These are phyloP conservation scores for Pythium scleroteichum DNA, from an alignment of 352 stramenopile species.

Conservation along the genomic window DNA sequence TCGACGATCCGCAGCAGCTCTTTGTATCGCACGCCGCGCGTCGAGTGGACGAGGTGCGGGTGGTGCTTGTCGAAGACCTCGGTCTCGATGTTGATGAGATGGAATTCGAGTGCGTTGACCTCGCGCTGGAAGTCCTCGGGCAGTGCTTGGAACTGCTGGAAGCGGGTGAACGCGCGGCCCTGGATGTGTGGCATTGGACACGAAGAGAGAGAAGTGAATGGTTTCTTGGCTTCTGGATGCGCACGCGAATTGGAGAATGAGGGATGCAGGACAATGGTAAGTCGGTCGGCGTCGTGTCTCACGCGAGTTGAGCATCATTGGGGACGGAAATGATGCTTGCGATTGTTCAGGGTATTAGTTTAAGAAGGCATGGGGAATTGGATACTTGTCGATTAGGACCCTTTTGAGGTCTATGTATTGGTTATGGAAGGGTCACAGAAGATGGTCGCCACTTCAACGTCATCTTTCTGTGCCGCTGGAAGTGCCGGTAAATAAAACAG, in stretches of 20 bases:
- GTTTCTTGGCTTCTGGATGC: not conserved
- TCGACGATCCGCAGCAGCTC: conserved; percentile 6
- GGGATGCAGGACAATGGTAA: not conserved
- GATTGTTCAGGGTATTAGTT: no score
- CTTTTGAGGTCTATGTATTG: no score
- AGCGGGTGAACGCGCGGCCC: conserved; percentile 23
- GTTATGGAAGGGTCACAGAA: no score
- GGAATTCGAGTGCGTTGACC: conserved; percentile 26
- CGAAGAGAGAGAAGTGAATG: not conserved
- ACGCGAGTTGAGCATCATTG: no score
- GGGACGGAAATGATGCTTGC: no score
- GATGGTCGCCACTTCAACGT: no score
- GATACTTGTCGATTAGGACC: no score
- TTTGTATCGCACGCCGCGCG: conserved; percentile 43
- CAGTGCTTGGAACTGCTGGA: conserved; percentile 16
- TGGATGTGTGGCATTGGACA: conserved; percentile 2
- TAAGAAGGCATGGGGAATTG: no score
- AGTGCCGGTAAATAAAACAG: no score
- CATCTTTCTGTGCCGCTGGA: no score
- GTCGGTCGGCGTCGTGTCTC: no score
- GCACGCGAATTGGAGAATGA: not conserved
- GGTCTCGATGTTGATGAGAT: conserved; percentile 44
- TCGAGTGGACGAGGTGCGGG: conserved; percentile 40
- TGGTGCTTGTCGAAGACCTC: conserved; percentile 24
- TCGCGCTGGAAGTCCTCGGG: conserved; percentile 9